Conservation (phyloP, 345 rosid species). For the Pugionium dolabratum region DNA sequence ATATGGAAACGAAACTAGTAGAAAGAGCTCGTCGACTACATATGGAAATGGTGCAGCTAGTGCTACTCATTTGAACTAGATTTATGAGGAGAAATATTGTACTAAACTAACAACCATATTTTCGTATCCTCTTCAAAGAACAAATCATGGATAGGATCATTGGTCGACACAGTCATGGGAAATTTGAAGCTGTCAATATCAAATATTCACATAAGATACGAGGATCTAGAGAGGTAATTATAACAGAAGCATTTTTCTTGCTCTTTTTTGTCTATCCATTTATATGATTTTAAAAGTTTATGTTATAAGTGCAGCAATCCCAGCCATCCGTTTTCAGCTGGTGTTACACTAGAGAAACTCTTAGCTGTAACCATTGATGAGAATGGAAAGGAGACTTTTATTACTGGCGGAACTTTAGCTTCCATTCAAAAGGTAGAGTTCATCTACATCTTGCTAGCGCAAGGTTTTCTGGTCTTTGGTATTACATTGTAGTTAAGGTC, state of each 20-base stretch:
- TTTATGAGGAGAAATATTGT: conserved; percentile 20
- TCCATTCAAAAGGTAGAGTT: conserved; percentile 72
- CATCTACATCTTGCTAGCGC: conserved; percentile 1
- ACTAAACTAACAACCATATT: conserved; percentile 35
- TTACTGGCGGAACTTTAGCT: conserved; percentile 76
- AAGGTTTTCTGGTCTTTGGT: conserved; percentile 22
- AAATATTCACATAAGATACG: conserved; percentile 96
- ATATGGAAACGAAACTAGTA: conserved; percentile 79
- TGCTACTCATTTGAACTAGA: conserved; percentile 27
- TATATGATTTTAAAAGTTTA: conserved; percentile 19
- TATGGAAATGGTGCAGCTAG: conserved; percentile 75
- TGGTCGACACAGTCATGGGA: conserved; percentile 90
- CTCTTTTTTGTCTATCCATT: conserved; percentile 17
- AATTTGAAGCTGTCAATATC: conserved; percentile 96
- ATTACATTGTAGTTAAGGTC: conserved; percentile 14
- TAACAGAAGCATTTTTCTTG: conserved; percentile 5
- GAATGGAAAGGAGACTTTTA: conserved; percentile 85
- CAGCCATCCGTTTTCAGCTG: conserved; percentile 87
- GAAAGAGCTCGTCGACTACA: conserved; percentile 63
- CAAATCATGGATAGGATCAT: conserved; percentile 93
- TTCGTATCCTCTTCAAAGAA: conserved; percentile 58
- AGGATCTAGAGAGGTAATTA: conserved; percentile 88
- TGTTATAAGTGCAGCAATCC: conserved; percentile 64
- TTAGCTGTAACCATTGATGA: conserved; percentile 92
- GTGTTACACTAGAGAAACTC: conserved; percentile 86